Evolutionary conservation across 2,329 filamentous ascomycete genomes (phyloP).

Genomic region (Arthroderma sp.): DNA sequence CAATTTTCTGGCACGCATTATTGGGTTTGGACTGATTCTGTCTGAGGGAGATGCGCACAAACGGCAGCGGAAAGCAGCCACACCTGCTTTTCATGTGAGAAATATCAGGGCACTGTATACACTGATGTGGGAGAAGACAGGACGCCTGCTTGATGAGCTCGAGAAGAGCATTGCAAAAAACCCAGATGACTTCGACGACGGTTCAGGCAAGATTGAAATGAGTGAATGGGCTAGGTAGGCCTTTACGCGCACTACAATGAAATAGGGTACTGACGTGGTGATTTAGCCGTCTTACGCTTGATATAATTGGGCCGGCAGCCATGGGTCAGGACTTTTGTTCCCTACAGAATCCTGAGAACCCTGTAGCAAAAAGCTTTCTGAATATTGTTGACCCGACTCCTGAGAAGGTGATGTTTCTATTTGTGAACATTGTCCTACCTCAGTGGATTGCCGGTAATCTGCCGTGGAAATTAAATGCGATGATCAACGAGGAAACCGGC

Average conservation of each 20-base stretch:
- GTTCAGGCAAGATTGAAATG: conserved; percentile 23
- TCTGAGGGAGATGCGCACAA: conserved; percentile 39
- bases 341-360: conserved; percentile 37
- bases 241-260: background rate
- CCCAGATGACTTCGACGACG: conserved; percentile 6
- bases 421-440: conserved; percentile 36
- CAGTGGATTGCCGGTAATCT: conserved; percentile 37
- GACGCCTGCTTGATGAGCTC: conserved; percentile 21
- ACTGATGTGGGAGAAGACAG: conserved; percentile 27
- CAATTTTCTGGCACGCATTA: conserved; percentile 34
- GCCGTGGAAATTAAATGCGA: conserved; percentile 25
- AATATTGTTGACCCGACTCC: conserved; percentile 36
- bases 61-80: conserved; percentile 30
- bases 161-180: conserved; percentile 20
- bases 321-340: conserved; percentile 45
- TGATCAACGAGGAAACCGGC: conserved; percentile 19
- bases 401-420: conserved; percentile 31
- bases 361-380: conserved; percentile 40
- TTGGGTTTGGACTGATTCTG: conserved; percentile 39
- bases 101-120: conserved; percentile 23
- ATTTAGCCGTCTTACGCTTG: conserved; percentile 38
- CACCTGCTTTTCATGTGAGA: conserved; percentile 25
- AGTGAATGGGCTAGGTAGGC: conserved; percentile 22
- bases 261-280: background rate
- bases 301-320: conserved; percentile 45